These are phyloP conservation scores for Hypsizygus marmoreus DNA, from an alignment of 768 basidiomycete genomes.

Conservation along the genomic window DNA sequence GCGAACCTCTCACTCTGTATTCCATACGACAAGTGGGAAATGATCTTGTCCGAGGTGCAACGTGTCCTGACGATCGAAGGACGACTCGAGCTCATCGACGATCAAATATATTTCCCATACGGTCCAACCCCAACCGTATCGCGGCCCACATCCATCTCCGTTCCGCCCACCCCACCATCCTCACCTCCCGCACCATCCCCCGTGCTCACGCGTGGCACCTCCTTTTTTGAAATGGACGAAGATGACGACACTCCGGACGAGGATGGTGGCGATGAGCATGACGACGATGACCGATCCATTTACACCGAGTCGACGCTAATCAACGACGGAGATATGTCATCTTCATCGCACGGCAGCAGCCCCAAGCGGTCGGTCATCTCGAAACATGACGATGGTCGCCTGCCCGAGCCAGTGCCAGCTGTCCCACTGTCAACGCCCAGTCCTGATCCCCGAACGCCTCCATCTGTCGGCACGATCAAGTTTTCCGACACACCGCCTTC, in stretches of 20 bases:
- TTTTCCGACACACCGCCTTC: constrained; percentile 11
- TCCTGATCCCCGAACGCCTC: constrained; percentile 10
- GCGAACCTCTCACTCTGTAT: constrained; percentile 66
- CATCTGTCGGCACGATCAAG: constrained; percentile 7
- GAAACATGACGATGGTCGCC: neutral
- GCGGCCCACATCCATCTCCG: constrained; percentile 20
- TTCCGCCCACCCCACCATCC: constrained; percentile 28
- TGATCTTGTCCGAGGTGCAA: constrained; percentile 57
- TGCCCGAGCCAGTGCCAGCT: neutral
- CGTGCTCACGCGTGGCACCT: constrained; percentile 22
- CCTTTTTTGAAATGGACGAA: constrained; percentile 21
- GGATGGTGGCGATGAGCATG: constrained; percentile 21
- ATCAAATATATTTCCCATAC: constrained; percentile 67
- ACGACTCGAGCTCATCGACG: constrained; percentile 74
- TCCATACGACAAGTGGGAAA: constrained; percentile 60
- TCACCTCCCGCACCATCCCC: constrained; percentile 17
- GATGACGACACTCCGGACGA: constrained; percentile 24
- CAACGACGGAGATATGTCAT: constrained; percentile 17
- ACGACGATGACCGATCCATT: constrained; percentile 30
- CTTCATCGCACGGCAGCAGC: constrained; percentile 7
- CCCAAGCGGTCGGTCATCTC: constrained; percentile 13
- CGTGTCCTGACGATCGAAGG: constrained; percentile 66
- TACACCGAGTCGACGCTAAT: constrained; percentile 21
- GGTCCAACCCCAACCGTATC: constrained; percentile 26
- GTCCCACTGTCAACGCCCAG: neutral